Conservation (phyloP, 1,284 basidiomycete genomes). For the Ustilago esculenta region DNA sequence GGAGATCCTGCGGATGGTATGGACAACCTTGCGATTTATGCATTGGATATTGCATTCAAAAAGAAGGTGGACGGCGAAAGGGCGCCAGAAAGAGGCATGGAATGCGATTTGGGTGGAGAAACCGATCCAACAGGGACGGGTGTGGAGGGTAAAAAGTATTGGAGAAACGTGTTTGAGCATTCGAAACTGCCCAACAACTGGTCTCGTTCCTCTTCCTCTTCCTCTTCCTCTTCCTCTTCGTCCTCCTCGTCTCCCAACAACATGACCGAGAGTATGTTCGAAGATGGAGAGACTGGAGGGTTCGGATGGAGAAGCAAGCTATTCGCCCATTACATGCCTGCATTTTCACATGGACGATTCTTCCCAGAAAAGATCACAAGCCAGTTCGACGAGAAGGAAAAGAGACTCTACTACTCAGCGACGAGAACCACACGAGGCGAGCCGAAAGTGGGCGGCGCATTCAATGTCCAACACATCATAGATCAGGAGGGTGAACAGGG, state of each 20-base stretch:
- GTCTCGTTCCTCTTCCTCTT: conserved; percentile 4
- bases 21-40: conserved; percentile 54
- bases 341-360: conserved; percentile 41
- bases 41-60: conserved; percentile 46
- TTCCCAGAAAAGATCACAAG: conserved; percentile 41
- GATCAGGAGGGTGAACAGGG: conserved; percentile 28
- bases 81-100: conserved; percentile 29
- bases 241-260: not conserved
- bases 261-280: not conserved
- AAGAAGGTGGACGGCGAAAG: conserved; percentile 29
- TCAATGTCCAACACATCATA: conserved; percentile 36
- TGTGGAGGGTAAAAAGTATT: conserved; percentile 12
- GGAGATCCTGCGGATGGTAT: conserved; percentile 54
- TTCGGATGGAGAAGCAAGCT: conserved; percentile 39
- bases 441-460: conserved; percentile 38
- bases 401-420: conserved; percentile 47
- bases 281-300: not conserved
- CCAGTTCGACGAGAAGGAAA: conserved; percentile 60
- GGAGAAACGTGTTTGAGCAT: conserved; percentile 55
- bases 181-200: conserved; percentile 48
- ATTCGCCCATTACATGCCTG: conserved; percentile 52
- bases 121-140: conserved; percentile 23
- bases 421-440: conserved; percentile 41
- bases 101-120: conserved; percentile 43
- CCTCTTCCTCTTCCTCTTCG: not conserved